Evolutionary conservation across 1,284 basidiomycete genomes (phyloP).

Genomic region (Farysia itapuensis): DNA sequence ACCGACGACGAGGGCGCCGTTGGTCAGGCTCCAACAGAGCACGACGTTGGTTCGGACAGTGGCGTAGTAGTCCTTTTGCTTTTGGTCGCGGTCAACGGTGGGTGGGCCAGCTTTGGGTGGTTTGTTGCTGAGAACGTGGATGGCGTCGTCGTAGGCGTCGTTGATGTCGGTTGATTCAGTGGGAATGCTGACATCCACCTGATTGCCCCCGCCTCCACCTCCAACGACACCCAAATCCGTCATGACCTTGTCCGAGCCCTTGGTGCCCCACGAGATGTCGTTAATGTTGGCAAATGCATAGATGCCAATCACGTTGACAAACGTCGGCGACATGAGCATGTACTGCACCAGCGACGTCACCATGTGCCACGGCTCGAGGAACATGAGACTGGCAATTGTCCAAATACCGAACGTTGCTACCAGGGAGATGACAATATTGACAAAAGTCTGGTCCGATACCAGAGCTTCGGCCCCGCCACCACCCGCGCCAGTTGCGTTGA

Average conservation of each 20-base stretch:
- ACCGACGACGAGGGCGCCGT: conserved; percentile 51
- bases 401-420: conserved; percentile 57
- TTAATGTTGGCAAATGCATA: conserved; percentile 59
- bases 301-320: conserved; percentile 58
- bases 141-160: conserved; percentile 57
- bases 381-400: conserved; percentile 52
- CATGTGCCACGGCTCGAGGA: conserved; percentile 58
- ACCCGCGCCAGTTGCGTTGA: conserved; percentile 18
- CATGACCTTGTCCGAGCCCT: conserved; percentile 51
- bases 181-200: conserved; percentile 55
- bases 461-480: conserved; percentile 27
- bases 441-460: conserved; percentile 43
- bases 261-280: conserved; percentile 57
- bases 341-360: conserved; percentile 57
- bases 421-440: conserved; percentile 56
- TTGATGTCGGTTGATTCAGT: conserved; percentile 55
- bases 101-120: conserved; percentile 19
- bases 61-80: conserved; percentile 58
- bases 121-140: conserved; percentile 50
- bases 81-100: conserved; percentile 41
- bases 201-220: conserved; percentile 17
- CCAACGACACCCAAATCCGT: conserved; percentile 53
- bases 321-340: conserved; percentile 53
- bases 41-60: conserved; percentile 88
- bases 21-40: conserved; percentile 69